Evolutionary conservation across 2,329 filamentous ascomycete species (phyloP).

Genomic region (Drechslerella coelobrocha): DNA sequence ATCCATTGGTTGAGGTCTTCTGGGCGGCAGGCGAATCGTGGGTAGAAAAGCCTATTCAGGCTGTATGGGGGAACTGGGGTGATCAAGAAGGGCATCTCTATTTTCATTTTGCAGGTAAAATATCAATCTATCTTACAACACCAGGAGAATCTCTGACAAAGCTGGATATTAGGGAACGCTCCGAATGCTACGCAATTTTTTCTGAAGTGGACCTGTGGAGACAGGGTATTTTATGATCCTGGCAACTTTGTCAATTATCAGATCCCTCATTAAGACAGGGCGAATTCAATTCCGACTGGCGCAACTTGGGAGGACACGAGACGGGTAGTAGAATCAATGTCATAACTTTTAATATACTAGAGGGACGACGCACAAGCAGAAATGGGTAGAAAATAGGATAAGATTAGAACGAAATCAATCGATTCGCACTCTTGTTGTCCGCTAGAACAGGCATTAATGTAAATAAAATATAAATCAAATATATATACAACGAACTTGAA

Average conservation of each 20-base stretch:
- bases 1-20: constrained; percentile 21
- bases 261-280: constrained; percentile 1
- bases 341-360: too few relatives aligned
- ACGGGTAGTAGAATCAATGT: too few relatives aligned
- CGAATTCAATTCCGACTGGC: too few relatives aligned
- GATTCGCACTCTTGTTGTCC: too few relatives aligned
- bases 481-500: too few relatives aligned
- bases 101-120: constrained; percentile 9
- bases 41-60: constrained; percentile 10
- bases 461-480: too few relatives aligned
- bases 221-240: constrained; percentile 14
- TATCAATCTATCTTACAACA: not conserved
- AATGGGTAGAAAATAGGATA: too few relatives aligned
- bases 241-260: constrained; percentile 36
- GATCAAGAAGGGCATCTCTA: not conserved
- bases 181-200: constrained; percentile 15
- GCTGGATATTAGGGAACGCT: constrained; percentile 2
- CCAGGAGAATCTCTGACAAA: not conserved
- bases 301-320: too few relatives aligned
- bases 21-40: constrained; percentile 21
- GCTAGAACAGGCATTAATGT: too few relatives aligned
- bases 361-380: too few relatives aligned
- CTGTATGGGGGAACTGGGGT: not conserved
- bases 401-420: too few relatives aligned
- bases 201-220: constrained; percentile 16